Percentiles rank a stretch among this genome's conserved stretches.
These are phyloP conservation scores for Diaporthe helianthi DNA, from an alignment of 2,329 filamentous ascomycete genomes.

Conservation along the genomic window DNA sequence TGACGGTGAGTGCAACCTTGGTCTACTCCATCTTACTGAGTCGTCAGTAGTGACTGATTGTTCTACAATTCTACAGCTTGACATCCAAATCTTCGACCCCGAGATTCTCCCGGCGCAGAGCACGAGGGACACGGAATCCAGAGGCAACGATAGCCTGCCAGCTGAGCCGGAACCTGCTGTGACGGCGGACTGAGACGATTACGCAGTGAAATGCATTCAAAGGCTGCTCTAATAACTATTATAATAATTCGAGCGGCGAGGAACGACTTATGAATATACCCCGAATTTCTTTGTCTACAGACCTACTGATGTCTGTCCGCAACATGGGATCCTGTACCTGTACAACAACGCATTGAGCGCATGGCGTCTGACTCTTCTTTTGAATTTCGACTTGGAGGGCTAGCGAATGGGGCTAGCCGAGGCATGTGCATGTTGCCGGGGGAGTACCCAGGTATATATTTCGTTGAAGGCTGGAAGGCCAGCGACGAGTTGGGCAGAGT, in stretches of 20 bases:
- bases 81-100: conserved; percentile 82
- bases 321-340: conserved; percentile 9
- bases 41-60: conserved; percentile 37
- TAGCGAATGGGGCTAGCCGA: background rate
- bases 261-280: conserved; percentile 35
- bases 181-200: conserved; percentile 23
- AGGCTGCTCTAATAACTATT: conserved; percentile 19
- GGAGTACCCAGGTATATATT: background rate
- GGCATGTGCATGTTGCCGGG: background rate
- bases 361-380: conserved; percentile 31
- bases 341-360: conserved; percentile 32
- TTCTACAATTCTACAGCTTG: conserved; percentile 62
- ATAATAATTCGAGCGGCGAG: conserved; percentile 27
- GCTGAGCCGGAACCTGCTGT: conserved; percentile 22
- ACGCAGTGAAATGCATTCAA: conserved; percentile 21
- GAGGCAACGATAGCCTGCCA: conserved; percentile 29
- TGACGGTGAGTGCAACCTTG: conserved; percentile 67
- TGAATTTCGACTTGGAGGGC: background rate
- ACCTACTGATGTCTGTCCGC: conserved; percentile 7
- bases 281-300: conserved; percentile 5
- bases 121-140: conserved; percentile 41
- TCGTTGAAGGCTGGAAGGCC: background rate
- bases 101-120: conserved; percentile 66
- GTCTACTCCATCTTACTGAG: background rate
- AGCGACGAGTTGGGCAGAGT: background rate